Percentiles rank a stretch among this genome's conserved stretches.
These are phyloP conservation scores for Salix udensis DNA, from an alignment of 345 rosid species.

Conservation along the genomic window DNA sequence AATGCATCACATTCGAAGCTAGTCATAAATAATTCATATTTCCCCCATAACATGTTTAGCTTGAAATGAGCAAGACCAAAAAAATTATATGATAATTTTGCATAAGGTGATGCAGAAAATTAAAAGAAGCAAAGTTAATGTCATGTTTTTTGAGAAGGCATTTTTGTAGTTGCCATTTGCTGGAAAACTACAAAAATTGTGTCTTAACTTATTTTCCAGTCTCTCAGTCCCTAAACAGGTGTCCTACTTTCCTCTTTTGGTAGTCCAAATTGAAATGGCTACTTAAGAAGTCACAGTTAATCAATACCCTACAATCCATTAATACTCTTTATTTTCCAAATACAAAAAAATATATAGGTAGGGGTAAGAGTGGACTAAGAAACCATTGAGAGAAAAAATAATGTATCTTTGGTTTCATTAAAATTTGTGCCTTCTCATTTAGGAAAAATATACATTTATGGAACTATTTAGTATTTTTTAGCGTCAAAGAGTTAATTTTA, in stretches of 20 bases:
- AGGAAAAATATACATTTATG: background rate
- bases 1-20: constrained; percentile 1
- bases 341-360: no score
- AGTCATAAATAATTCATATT: background rate
- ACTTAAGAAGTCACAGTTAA: background rate
- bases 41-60: background rate
- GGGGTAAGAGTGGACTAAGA: background rate
- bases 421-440: background rate
- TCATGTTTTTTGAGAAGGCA: background rate
- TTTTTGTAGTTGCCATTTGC: background rate
- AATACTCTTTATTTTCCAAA: background rate
- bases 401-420: background rate
- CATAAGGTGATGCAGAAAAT: background rate
- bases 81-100: background rate
- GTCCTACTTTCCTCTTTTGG: background rate
- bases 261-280: background rate
- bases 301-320: background rate
- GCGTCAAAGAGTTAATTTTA: background rate
- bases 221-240: background rate
- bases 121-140: no score
- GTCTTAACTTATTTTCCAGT: background rate
- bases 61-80: background rate
- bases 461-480: background rate
- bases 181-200: background rate
- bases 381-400: background rate